Base-by-base conservation (phyloP, 495 filamentous ascomycete genomes). In the Wilcoxina mikolae region DNA sequence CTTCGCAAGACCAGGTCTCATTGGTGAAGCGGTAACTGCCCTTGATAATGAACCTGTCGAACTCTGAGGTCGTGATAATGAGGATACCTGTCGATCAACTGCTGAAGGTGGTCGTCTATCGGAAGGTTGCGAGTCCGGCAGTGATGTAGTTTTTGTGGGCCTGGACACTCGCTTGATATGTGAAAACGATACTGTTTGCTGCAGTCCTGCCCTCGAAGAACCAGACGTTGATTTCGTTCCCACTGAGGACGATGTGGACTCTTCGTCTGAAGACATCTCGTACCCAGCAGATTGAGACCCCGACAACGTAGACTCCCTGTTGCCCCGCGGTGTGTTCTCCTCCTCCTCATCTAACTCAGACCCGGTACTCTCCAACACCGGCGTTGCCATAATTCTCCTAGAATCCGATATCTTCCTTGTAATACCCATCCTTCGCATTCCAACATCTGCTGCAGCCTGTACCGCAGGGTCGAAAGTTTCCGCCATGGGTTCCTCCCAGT, bases 391-490 rank as follows among this genome's bases (percentile, higher is more conserved):
- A 28, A 65, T 65, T 43, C 62, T 60, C 47, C 56, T 65, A 1
- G 62, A 65, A 56, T 64, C 62, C 5, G 62, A 65, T 57, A 64
- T 64, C 29, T 60, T 60, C 29, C 62, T 60, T 25, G 61, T 64
- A 33, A 64, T 58, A 31, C 62, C 60, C 3, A 56, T 53, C 27
- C 61, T 58, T 39, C 60, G 56, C 61, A 64, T 64, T 39, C 61
- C 60, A 35, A 64, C 60, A 54, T 64, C 61, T 31, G 61, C 60
- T 12, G 60, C 61, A 28, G 57, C 61, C 44, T 63, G 56, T 18
- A 58, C 60, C 43, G 58, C 56, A 52, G 26, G 49, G 28, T 64
- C 58, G 28, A 49, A 56, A 25, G 53, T 55, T 24, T 64, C 61
- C 43, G 46, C 33, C 41, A 20, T 50, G 31, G 57, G 58, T 43